Base-by-base conservation (phyloP, 2,329 filamentous ascomycete species). In the Fusarium sp. region DNA sequence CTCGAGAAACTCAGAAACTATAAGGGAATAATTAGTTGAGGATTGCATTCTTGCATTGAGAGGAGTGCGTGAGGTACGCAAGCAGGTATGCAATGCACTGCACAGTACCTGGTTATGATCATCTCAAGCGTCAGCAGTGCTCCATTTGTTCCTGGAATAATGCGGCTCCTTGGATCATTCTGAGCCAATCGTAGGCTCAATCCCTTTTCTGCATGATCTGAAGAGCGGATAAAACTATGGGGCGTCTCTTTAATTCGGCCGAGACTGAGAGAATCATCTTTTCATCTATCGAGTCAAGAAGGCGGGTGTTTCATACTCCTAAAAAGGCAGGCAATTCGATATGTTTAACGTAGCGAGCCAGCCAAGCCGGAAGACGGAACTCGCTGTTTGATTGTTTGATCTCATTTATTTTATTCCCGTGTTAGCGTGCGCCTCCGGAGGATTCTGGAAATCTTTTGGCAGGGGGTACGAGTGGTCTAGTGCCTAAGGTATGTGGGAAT, bases 281-380 rank as follows among this genome's bases (percentile, higher is more conserved):
- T 58, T 49, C 20, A 24, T 33, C 18, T 39, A 42, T 31, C 21
- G n/a, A 20, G 23, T 39, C 47, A 26, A 28, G 31, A 20, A 49
- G 46, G 24, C 48, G 29, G 7, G 24, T 42, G 61, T 66, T 66
- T 66, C 48, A 43, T 26, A 38, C 37, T 39, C 48, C 39, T 47
- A 20, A 23, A 28, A 21, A 15, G 26, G 55, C 52, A 15, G 26
- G 55, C 52, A 24, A 44, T 57, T 59, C 55, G 62, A 60, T 52
- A 39, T 60, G 31, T 37, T 20, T n/a, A n/a, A n/a, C 39, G 33
- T 57, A 50, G 43, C 60, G 37, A 48, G 47, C 26, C 28, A 44
- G 70, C 70, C 71, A 72, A 73, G 68, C 63, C 68, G 68, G 70
- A 57, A 70, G 31, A 35, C 63, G 63, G 56, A 57, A 57, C 37